Conservation (phyloP, 2,329 filamentous ascomycete genomes). For the Aspergillus ustus region DNA sequence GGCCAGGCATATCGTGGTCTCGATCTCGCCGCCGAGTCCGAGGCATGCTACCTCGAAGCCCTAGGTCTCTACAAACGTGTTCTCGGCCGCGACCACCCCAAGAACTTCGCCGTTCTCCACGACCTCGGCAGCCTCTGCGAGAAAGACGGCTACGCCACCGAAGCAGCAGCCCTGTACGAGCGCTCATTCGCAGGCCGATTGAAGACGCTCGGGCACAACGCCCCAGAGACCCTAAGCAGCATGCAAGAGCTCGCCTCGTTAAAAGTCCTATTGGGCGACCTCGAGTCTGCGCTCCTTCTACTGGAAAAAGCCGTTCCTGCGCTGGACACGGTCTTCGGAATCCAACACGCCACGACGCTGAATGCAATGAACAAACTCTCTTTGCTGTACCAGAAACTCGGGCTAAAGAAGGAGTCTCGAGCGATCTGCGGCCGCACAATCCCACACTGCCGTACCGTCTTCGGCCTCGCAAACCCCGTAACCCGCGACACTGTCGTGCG, state of each 20-base stretch:
- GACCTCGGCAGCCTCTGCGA: slow-evolving; percentile 35
- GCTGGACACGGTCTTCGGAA: slow-evolving; percentile 35
- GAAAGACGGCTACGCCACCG: slow-evolving; percentile 36
- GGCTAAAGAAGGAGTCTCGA: slow-evolving; percentile 33
- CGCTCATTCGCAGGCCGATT: slow-evolving; percentile 36
- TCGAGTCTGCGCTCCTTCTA: slow-evolving; percentile 33
- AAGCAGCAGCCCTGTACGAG: slow-evolving; percentile 37
- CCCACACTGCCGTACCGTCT: slow-evolving; percentile 32
- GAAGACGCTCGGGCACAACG: slow-evolving; percentile 34
- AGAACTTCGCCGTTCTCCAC: slow-evolving; percentile 34
- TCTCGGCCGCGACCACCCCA: slow-evolving; percentile 33
- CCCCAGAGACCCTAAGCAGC: slow-evolving; percentile 35
- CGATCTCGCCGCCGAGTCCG: slow-evolving; percentile 32
- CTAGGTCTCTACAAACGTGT: slow-evolving; percentile 34
- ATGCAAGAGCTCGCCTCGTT: slow-evolving; percentile 37
- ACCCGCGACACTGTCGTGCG: slow-evolving; percentile 32
- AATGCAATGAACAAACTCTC: slow-evolving; percentile 37
- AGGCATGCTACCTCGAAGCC: slow-evolving; percentile 33
- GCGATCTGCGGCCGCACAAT: slow-evolving; percentile 29
- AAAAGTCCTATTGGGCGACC: slow-evolving; percentile 32
- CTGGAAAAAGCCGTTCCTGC: slow-evolving; percentile 36
- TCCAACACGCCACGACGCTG: slow-evolving; percentile 35
- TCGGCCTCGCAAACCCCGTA: slow-evolving; percentile 29
- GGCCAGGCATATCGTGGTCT: slow-evolving; percentile 32
- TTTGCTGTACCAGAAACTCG: slow-evolving; percentile 36